Evolutionary conservation across 73 alveolate species (phyloP), one percentile per base, ranked within the genome.

Genomic region (Paramecium sexaurelia): DNA sequence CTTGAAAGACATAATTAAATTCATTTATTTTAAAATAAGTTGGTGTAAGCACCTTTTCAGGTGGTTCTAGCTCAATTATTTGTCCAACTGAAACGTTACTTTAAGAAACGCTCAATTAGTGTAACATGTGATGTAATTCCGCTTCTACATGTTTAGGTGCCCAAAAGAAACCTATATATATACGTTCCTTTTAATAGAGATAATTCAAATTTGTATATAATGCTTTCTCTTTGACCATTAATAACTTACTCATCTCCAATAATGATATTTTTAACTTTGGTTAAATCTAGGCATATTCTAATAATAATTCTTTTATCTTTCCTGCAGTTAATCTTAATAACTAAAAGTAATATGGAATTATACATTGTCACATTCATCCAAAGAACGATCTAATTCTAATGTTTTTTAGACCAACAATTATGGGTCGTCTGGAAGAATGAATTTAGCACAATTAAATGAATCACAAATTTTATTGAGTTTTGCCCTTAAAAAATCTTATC

Each of bases 11-110:
- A 56, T 56, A 85, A 6, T 98, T 97, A 85, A 98, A 97, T 67
- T 98, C 99, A 87, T 98, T 98, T n/a, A 96, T 93, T 93, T 94
- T 95, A 92, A 98, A 96, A 95, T 95, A 97, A 8, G 99, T 97
- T 0, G 99, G 99, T 37, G 95, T 98, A 45, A 82, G 91, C 10
- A 51, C 69, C 35, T 95, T 82, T 37, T 92, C 95, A 45, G 96
- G 96, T 85, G 92, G 87, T 91, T 94, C 96, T 75, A 95, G 89
- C 89, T 95, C 97, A 66, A 94, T 96, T n/a, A 95, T 55, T 84
- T 94, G 89, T 41, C 95, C 93, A 55, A 90, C 85, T 55, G 95
- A 95, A 69, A 91, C 84, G 56, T 93, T 92, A 39, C 91, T 87
- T 66, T 85, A 35, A 17, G 88, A 61, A 13, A 35, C 37, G 57